phyloP scores from a whole-genome alignment of 257 asterid species.

The Galeopsis tetrahit region DNA sequence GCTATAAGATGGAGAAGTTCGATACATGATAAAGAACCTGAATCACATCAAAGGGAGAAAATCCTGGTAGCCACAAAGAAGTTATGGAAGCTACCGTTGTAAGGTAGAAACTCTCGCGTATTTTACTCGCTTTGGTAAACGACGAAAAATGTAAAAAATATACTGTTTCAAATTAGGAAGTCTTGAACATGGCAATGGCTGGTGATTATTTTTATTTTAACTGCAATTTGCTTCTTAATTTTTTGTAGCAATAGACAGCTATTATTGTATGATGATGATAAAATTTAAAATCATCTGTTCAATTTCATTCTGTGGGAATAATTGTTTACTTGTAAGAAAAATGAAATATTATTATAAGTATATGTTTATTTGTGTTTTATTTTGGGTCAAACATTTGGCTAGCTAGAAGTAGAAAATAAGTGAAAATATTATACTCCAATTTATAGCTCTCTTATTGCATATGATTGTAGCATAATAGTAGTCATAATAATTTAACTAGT shows the following conservation, averaged over 20 bases:
- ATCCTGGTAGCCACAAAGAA: constrained; percentile 79
- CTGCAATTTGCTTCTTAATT: constrained; percentile 25
- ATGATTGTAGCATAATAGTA: background rate
- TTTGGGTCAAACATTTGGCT: constrained; percentile 25
- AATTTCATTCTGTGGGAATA: background rate
- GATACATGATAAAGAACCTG: constrained; percentile 75
- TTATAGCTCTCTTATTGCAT: constrained; percentile 27
- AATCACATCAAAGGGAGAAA: constrained; percentile 66
- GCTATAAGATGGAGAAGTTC: constrained; percentile 80
- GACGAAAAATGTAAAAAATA: constrained; percentile 35
- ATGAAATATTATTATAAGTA: background rate
- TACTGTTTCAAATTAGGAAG: constrained; percentile 27
- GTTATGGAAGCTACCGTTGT: constrained; percentile 56
- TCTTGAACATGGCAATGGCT: constrained; percentile 32
- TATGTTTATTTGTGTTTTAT: background rate
- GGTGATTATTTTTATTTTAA: constrained; percentile 22
- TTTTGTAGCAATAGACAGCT: constrained; percentile 31
- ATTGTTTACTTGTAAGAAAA: background rate
- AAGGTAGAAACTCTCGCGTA: constrained; percentile 31
- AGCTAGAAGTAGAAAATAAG: constrained; percentile 23
- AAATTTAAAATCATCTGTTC: constrained; percentile 21
- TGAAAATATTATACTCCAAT: background rate
- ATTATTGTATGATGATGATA: constrained; percentile 23
- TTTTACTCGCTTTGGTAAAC: constrained; percentile 22
- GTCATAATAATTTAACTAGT: background rate